Evolutionary conservation across 257 asterid genomes (phyloP).

Genomic region (Thymus mandschuricus): DNA sequence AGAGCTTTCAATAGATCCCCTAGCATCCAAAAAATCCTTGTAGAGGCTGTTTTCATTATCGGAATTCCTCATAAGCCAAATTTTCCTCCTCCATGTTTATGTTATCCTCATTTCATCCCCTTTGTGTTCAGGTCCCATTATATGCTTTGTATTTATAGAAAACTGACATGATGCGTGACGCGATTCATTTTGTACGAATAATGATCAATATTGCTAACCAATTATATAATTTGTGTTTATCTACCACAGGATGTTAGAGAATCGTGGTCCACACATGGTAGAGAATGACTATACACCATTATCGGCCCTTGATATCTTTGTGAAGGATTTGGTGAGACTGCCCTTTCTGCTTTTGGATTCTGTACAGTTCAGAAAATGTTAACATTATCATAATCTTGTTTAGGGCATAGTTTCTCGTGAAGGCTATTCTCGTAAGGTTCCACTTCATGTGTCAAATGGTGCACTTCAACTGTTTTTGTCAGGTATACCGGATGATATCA

Average conservation of each 20-base stretch:
- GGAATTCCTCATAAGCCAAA: background rate
- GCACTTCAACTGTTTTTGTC: slow-evolving; percentile 92
- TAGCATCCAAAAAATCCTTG: slow-evolving; percentile 7
- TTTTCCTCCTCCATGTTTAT: slow-evolving; percentile 9
- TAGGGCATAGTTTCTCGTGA: slow-evolving; percentile 98
- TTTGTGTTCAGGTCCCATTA: slow-evolving; percentile 15
- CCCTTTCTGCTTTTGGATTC: slow-evolving; percentile 25
- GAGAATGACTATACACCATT: slow-evolving; percentile 93
- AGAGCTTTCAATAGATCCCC: slow-evolving; percentile 3
- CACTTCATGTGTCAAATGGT: slow-evolving; percentile 80
- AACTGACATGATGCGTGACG: slow-evolving; percentile 6
- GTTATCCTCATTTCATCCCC: slow-evolving; percentile 9
- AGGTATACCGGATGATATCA: slow-evolving; percentile 48
- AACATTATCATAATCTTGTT: slow-evolving; percentile 34
- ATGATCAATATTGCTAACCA: slow-evolving; percentile 12
- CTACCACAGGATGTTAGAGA: slow-evolving; percentile 93
- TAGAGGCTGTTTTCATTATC: slow-evolving; percentile 22
- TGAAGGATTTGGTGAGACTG: slow-evolving; percentile 89
- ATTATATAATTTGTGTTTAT: slow-evolving; percentile 27
- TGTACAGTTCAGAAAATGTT: slow-evolving; percentile 16
- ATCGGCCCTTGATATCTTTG: slow-evolving; percentile 97
- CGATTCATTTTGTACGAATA: slow-evolving; percentile 8
- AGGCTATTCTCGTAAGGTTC: slow-evolving; percentile 73
- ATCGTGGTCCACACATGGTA: slow-evolving; percentile 97
- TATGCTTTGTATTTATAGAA: slow-evolving; percentile 14